These are phyloP conservation scores for Elsinoe batatas DNA, from an alignment of 2,329 filamentous ascomycete species.

Conservation along the genomic window DNA sequence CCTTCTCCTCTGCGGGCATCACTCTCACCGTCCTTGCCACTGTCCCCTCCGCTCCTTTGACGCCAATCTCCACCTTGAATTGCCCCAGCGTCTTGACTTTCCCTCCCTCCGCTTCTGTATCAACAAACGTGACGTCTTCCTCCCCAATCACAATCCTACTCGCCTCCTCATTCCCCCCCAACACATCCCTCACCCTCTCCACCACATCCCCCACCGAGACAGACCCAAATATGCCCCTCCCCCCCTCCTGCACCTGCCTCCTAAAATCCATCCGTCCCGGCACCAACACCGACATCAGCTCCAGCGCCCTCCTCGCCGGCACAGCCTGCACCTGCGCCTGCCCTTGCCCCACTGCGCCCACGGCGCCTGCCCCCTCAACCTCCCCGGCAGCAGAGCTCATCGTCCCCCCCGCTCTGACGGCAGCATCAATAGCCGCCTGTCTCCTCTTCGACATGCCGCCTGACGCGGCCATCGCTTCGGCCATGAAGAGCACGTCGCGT, in stretches of 20 bases:
- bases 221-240: constrained; percentile 41
- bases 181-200: constrained; percentile 37
- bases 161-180: constrained; percentile 44
- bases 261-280: constrained; percentile 33
- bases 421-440: constrained; percentile 16
- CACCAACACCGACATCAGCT: constrained; percentile 40
- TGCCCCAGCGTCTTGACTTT: constrained; percentile 45
- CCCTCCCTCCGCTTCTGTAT: constrained; percentile 30
- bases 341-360: background rate
- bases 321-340: constrained; percentile 8
- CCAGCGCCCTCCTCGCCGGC: constrained; percentile 33
- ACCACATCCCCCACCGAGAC: constrained; percentile 46
- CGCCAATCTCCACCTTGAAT: constrained; percentile 42
- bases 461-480: constrained; percentile 9
- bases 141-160: constrained; percentile 40
- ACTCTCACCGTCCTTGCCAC: constrained; percentile 36
- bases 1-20: background rate
- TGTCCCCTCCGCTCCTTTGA: constrained; percentile 37
- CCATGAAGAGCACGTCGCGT: constrained; percentile 38
- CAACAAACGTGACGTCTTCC: constrained; percentile 42
- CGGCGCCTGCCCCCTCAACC: constrained; percentile 14
- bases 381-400: constrained; percentile 9
- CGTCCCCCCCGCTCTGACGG: background rate
- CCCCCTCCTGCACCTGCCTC: constrained; percentile 38
- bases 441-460: constrained; percentile 10